Base-by-base conservation (phyloP, 2,329 filamentous ascomycete species). In the Epichloe brachyelytri region DNA sequence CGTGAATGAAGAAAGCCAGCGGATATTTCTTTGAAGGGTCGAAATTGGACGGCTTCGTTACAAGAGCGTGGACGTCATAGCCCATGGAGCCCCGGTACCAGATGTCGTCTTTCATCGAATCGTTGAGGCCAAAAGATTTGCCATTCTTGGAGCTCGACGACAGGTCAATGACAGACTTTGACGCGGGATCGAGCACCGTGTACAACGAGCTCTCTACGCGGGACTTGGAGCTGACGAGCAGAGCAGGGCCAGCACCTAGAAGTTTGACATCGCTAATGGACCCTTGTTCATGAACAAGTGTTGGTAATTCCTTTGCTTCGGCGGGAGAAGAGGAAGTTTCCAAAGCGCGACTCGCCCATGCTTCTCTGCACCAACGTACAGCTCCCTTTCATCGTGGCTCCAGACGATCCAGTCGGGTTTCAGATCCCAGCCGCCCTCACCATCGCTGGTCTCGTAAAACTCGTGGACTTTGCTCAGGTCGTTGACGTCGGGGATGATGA, bases 1-100 rank as follows among this genome's bases (percentile, higher is more conserved):
- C 88, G 61, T 95, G 88, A 55, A 94, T 86, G 41, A 90, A 70
- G 62, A 89, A 83, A 2, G 85, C 80, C 4, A 95, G 72, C 0
- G 88, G 88, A 60, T 91, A 94, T 56, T 79, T 88, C 65, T 88
- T 84, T 17, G 67, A 72, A 8, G 75, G 67, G 60, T 86, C 76
- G 62, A 91, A 94, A 58, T 76, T 56, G 0, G 80, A 82, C 0
- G 82, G 85, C 53, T 77, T 80, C 58, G 88, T 70, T 40, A 71
- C 78, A 62, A 85, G 78, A 0, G 84, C 82, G 58, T 88, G 85
- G n/a, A 87, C 77, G 36, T 79, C 68, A 54, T 84, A 83, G 39
- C 72, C 72, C 26, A 76, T 79, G 4, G 79, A 79, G 33, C 85
- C 85, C 19, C 75, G 68, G 60, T 79, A 88, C 75, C 82, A 86